Base-by-base conservation (phyloP, 345 rosid genomes). In the Citrus trifoliata region DNA sequence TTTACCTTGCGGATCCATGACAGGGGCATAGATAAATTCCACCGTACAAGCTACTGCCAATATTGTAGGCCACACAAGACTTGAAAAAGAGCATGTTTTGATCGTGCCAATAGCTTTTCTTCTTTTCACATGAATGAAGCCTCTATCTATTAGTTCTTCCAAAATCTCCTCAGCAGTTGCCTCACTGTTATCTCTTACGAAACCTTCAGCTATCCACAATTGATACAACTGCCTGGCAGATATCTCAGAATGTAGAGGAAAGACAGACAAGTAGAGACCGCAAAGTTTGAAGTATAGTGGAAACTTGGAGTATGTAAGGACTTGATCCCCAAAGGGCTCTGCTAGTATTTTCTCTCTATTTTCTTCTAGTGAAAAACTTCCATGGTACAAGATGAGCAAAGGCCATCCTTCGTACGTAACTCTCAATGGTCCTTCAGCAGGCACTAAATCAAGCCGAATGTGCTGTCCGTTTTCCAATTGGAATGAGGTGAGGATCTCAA, bases 181-280 rank as follows among this genome's bases (percentile, higher is more conserved):
- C 74, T 71, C 38, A 19, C 40, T 70, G 18, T 71, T 71, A 24
- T 53, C 74, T 3, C 4, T 0, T 18, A 51, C 51, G 27, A 53
- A 71, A 53, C 74, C 62, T 53, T 71, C 62, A 8, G 74, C 74
- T 19, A 71, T 71, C 42, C 62, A 71, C 42, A 71, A 14, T 38
- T 71, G 74, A 42, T 42, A 42, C 51, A 42, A 42, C 51, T 42
- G 51, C 51, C 51, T 42, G 0, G 51, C 16, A 4, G 13, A 9
- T n/a, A 71, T 46, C 37, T 46, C 59, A 27, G 3, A 70, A 22
- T 18, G 10, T 3, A 16, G 5, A 7, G 37, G 37, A 48, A 71
- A 51, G 25, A 30, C 61, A 30, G 42, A 2, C 2, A 53, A 19
- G 19, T 48, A 53, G 12, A 71, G 13, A 18, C 32, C 19, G 62